Evolutionary conservation across 345 rosid genomes (phyloP).

Genomic region (Luvunga scandens): DNA sequence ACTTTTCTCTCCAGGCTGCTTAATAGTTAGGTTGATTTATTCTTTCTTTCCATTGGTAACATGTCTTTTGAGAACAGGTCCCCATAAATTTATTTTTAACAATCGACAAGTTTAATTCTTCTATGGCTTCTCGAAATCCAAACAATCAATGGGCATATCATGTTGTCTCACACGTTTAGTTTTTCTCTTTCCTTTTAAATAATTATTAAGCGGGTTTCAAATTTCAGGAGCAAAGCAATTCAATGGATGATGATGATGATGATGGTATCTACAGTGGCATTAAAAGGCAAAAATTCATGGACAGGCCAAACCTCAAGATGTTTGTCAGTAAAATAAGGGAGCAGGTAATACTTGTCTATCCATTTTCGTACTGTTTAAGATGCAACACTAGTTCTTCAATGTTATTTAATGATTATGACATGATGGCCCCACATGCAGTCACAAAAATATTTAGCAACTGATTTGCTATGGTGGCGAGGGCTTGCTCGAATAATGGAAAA

Average conservation of each 20-base stretch:
- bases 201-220: neutral
- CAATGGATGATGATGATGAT: conserved; percentile 37
- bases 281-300: conserved; percentile 25
- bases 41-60: neutral
- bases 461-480: conserved; percentile 84
- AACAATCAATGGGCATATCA: neutral
- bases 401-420: conserved; percentile 14
- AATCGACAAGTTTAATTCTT: neutral
- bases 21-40: neutral
- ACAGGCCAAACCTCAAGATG: conserved; percentile 57
- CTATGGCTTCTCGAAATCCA: neutral
- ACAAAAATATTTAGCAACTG: conserved; percentile 46
- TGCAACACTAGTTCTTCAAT: conserved; percentile 5
- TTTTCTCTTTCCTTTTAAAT: neutral
- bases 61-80: neutral
- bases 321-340: conserved; percentile 65
- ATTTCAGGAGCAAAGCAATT: conserved; percentile 33
- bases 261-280: conserved; percentile 28
- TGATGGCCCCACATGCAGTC: conserved; percentile 43
- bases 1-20: neutral
- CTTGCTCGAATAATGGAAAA: conserved; percentile 78
- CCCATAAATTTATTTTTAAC: neutral
- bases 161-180: neutral
- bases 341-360: conserved; percentile 38
- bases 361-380: neutral